These are phyloP conservation scores for Monosporascus sp. DNA, from an alignment of 2,329 filamentous ascomycete genomes.

Conservation along the genomic window DNA sequence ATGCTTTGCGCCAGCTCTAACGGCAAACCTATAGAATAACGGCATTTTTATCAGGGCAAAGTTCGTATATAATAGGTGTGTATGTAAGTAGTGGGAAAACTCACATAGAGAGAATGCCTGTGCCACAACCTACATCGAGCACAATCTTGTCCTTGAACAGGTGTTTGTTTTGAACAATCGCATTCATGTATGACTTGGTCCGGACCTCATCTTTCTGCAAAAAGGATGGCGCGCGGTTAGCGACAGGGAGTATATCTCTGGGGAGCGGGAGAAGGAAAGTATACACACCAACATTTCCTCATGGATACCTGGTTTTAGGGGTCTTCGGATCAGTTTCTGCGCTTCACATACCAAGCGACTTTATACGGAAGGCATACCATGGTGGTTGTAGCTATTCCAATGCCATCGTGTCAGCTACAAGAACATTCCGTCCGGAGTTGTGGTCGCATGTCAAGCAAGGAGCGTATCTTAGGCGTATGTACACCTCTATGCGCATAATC, in stretches of 20 bases:
- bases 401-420: slow-evolving; percentile 8
- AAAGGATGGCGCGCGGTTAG: slow-evolving; percentile 15
- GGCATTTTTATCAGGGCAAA: slow-evolving; percentile 1
- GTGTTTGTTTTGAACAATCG: slow-evolving; percentile 95
- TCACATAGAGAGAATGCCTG: slow-evolving; percentile 97
- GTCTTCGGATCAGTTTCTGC: slow-evolving; percentile 13
- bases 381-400: slow-evolving; percentile 81
- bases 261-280: slow-evolving; percentile 7
- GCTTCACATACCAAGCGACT: slow-evolving; percentile 22
- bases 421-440: not conserved
- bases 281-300: slow-evolving; percentile 92
- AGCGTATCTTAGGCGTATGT: too few relatives aligned
- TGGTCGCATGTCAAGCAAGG: too few relatives aligned
- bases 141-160: slow-evolving; percentile 80
- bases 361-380: slow-evolving; percentile 57
- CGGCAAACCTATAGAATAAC: slow-evolving; percentile 70
- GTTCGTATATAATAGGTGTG: not conserved
- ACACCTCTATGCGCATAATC: too few relatives aligned
- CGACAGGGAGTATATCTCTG: slow-evolving; percentile 1
- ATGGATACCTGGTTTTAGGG: slow-evolving; percentile 65
- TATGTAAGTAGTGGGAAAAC: slow-evolving; percentile 24
- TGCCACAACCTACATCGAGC: slow-evolving; percentile 95
- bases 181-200: slow-evolving; percentile 92
- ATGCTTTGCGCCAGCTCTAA: slow-evolving; percentile 93
- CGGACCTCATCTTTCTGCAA: slow-evolving; percentile 94